Evolutionary conservation across 129 eudicot genomes (phyloP).

Genomic region (Centaurea solstitialis): DNA sequence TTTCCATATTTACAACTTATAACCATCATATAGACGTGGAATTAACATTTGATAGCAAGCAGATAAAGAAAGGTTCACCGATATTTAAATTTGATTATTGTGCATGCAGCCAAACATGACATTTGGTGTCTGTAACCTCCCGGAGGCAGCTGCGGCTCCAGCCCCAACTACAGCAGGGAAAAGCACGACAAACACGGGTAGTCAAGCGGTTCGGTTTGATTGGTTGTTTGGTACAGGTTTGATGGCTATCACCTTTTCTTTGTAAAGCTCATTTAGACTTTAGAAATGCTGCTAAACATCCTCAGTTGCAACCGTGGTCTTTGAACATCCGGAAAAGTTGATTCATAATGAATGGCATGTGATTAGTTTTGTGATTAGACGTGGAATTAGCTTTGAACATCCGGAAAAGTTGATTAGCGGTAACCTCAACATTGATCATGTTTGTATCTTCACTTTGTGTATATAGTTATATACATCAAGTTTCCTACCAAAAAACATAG

Average conservation of each 20-base stretch:
- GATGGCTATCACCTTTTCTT: slow-evolving; percentile 17
- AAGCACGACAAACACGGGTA: slow-evolving; percentile 17
- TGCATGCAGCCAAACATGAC: slow-evolving; percentile 81
- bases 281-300: neutral
- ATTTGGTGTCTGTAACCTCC: slow-evolving; percentile 57
- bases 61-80: neutral
- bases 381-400: no score
- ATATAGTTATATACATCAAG: neutral
- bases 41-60: neutral
- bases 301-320: neutral
- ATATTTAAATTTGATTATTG: neutral
- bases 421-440: no score
- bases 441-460: neutral
- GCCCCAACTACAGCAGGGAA: slow-evolving; percentile 19
- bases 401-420: no score
- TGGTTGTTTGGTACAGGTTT: slow-evolving; percentile 37
- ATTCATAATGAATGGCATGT: neutral
- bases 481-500: no score
- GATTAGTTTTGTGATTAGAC: neutral
- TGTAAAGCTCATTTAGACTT: slow-evolving; percentile 24
- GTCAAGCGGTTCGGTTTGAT: slow-evolving; percentile 21
- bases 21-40: neutral
- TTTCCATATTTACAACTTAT: neutral
- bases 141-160: slow-evolving; percentile 44
- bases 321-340: neutral